Evolutionary conservation across 164 flowering plant genomes (phyloP), one percentile per base, ranked within the genome.

Genomic region (Liquidambar formosana): DNA sequence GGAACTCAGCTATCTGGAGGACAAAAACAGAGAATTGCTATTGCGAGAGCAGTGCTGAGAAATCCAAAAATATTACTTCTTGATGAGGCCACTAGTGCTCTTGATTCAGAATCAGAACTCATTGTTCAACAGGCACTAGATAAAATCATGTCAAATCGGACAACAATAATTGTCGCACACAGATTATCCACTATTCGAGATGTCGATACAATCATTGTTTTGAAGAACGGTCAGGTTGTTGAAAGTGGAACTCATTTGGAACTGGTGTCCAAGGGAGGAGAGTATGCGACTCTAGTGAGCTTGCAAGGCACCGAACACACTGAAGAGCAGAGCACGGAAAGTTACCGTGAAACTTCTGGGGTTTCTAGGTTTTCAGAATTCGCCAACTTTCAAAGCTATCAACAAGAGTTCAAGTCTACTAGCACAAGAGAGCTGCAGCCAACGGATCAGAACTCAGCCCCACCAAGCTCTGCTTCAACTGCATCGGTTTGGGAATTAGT

Each of bases 11-110:
- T 88, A 52, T 86, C 93, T 43, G 90, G 88, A 60, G 89, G 88
- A 27, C 89, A 88, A 38, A 88, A 86, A 60, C 89, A 86, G 66
- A 76, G 93, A 75, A 84, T 89, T 49, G 88, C 93, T 14, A 85
- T 89, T 43, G 91, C 91, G 28, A 82, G 93, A 71, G 91, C 93
- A 38, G 81, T 86, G 49, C 66, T 89, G 52, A 78, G 88, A 63
- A 81, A 86, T 68, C 89, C 93, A 15, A 85, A 79, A 71, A 84
- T 89, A 67, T 66, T 89, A 25, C 90, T 86, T 46, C 74, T 86
- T 27, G 93, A 89, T 77, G 93, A 89, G 73, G 88, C 93, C 25
- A 86, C 89, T 26, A 83, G 93, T 78, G 90, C 90, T 51, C 84
- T 88, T 64, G 93, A 86, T 75, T 75, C 86, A 49, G 91, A 82